Conservation (phyloP, 176 grass and related monocot genomes). For the Carex kokanica region DNA sequence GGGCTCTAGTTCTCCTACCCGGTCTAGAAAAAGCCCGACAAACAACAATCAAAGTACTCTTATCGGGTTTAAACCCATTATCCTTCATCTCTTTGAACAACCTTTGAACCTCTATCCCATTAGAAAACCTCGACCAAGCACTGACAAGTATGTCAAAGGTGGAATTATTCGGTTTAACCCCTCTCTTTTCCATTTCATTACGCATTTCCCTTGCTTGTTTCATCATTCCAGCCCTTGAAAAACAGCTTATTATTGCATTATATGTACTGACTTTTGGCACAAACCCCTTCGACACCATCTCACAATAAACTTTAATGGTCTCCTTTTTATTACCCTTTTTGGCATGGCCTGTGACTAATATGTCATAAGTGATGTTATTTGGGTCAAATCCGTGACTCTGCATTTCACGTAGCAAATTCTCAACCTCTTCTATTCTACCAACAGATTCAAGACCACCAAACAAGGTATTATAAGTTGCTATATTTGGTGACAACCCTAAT, state of each 20-base stretch:
- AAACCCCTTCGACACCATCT: constrained; percentile 81
- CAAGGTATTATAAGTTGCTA: constrained; percentile 77
- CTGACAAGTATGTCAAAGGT: constrained; percentile 83
- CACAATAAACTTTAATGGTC: constrained; percentile 69
- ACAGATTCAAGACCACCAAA: constrained; percentile 64
- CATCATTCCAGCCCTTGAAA: constrained; percentile 84
- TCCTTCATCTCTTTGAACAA: constrained; percentile 85
- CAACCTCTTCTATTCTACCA: constrained; percentile 62
- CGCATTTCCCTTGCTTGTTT: constrained; percentile 75
- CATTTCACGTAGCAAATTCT: constrained; percentile 67
- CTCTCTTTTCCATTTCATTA: constrained; percentile 76
- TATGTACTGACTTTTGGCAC: constrained; percentile 91
- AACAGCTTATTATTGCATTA: constrained; percentile 70
- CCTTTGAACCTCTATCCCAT: constrained; percentile 58
- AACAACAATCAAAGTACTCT: constrained; percentile 59
- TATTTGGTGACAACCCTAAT: constrained; percentile 56
- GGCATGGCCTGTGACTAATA: constrained; percentile 67
- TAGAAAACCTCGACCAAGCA: constrained; percentile 81
- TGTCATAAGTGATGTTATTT: constrained; percentile 78
- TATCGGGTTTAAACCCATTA: constrained; percentile 58
- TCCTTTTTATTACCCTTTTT: constrained; percentile 73
- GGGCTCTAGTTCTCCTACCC: constrained; percentile 47
- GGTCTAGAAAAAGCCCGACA: constrained; percentile 74
- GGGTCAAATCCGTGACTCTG: constrained; percentile 43
- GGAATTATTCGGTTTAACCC: constrained; percentile 49